Percentiles rank a stretch among this genome's conserved stretches.
Evolutionary conservation across 2,329 filamentous ascomycete genomes (phyloP).

Genomic region (Fusarium continuum): DNA sequence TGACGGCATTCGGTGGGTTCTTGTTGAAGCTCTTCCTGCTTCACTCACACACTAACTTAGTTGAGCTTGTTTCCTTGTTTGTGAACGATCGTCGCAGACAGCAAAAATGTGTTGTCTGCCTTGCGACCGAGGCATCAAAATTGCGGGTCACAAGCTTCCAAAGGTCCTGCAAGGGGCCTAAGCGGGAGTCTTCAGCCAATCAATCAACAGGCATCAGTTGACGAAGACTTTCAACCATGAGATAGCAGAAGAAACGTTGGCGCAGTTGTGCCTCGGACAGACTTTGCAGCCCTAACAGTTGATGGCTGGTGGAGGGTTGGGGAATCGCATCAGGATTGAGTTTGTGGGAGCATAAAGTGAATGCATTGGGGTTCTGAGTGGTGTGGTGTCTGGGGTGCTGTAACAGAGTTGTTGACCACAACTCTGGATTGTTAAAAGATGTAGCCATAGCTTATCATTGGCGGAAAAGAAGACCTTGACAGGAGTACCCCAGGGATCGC

Average conservation of each 20-base stretch:
- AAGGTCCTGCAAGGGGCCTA: conserved; percentile 30
- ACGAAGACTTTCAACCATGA: conserved; percentile 13
- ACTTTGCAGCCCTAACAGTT: conserved; percentile 5
- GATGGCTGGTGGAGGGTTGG: conserved; percentile 16
- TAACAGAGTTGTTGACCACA: conserved; percentile 2
- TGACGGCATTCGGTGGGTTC: conserved; percentile 30
- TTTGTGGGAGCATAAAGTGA: conserved; percentile 11
- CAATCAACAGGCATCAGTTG: conserved; percentile 1
- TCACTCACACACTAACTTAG: conserved; percentile 5
- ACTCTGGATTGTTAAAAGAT: background rate
- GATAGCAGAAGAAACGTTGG: conserved; percentile 19
- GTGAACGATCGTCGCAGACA: conserved; percentile 24
- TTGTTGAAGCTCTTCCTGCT: conserved; percentile 1
- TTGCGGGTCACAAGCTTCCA: conserved; percentile 18
- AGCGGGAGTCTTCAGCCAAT: conserved; percentile 24
- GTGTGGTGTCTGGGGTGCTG: background rate
- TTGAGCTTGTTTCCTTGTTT: conserved; percentile 35
- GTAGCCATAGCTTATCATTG: conserved; percentile 3
- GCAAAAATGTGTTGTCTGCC: conserved; percentile 28
- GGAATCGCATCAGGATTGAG: conserved; percentile 10
- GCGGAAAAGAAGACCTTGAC: background rate
- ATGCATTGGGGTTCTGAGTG: background rate
- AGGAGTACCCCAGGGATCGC: background rate
- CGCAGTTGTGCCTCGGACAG: conserved; percentile 5
- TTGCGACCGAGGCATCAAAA: conserved; percentile 34